Percentiles rank a stretch among this genome's conserved stretches.
phyloP scores from a whole-genome alignment of 2,329 filamentous ascomycete genomes.

The Phyllosticta paracitricarpa region DNA sequence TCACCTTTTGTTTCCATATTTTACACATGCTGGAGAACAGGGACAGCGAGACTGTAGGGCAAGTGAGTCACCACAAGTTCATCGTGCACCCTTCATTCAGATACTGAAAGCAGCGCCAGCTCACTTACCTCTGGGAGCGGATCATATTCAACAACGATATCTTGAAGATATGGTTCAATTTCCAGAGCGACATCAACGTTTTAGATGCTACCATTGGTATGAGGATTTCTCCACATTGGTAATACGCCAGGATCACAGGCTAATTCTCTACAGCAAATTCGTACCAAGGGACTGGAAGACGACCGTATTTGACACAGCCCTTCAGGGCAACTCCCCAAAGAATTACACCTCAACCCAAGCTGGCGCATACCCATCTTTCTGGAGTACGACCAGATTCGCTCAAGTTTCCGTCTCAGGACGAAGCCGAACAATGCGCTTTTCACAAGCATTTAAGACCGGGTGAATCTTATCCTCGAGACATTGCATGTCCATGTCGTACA shows the following conservation, averaged over 20 bases:
- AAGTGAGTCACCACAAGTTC: neutral
- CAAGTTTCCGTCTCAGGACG: too few relatives aligned
- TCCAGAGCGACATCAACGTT: neutral
- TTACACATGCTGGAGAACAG: neutral
- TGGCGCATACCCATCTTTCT: too few relatives aligned
- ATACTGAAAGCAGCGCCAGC: neutral
- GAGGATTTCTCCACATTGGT: too few relatives aligned
- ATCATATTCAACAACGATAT: neutral
- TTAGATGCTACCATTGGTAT: neutral
- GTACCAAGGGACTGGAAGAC: neutral
- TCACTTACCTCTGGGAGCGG: neutral
- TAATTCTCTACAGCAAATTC: neutral
- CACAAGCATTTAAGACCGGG: too few relatives aligned
- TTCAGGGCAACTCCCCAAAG: too few relatives aligned
- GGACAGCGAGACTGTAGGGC: neutral
- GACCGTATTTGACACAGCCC: too few relatives aligned
- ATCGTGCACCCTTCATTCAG: too few relatives aligned
- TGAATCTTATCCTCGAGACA: too few relatives aligned
- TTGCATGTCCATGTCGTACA: neutral
- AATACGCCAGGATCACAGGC: neutral
- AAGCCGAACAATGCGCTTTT: neutral
- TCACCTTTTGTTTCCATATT: neutral
- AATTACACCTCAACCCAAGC: too few relatives aligned
- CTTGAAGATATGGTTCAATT: neutral
- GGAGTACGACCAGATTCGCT: too few relatives aligned